phyloP scores from a whole-genome alignment of 1,284 basidiomycete species.

The Moesziomyces sp. region DNA sequence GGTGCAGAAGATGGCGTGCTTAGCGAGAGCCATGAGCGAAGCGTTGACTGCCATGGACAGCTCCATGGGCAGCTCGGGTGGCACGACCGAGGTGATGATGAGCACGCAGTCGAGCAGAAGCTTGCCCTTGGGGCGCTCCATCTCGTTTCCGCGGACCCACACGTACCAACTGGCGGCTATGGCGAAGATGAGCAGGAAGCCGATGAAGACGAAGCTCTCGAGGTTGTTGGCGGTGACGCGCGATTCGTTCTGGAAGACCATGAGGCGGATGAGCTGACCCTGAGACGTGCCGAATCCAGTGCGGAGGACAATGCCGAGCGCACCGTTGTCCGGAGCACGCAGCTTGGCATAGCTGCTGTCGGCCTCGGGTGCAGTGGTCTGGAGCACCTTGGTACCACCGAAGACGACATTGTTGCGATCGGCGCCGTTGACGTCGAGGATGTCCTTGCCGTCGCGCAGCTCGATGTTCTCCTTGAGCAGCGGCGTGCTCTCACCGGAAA shows the following conservation, averaged over 20 bases:
- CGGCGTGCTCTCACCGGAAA: conserved; percentile 66
- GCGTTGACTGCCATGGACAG: conserved; percentile 67
- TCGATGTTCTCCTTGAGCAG: conserved; percentile 66
- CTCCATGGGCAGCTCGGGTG: conserved; percentile 67
- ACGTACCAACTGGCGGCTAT: conserved; percentile 65
- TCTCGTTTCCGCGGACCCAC: conserved; percentile 62
- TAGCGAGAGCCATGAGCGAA: conserved; percentile 81
- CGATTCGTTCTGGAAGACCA: conserved; percentile 67
- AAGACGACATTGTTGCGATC: conserved; percentile 67
- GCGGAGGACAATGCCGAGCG: conserved; percentile 61
- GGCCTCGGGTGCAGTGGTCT: conserved; percentile 59
- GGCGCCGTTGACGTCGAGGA: conserved; percentile 61
- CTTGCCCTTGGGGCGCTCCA: conserved; percentile 66
- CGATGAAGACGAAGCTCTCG: conserved; percentile 67
- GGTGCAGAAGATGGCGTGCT: conserved; percentile 72
- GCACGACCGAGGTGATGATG: conserved; percentile 68
- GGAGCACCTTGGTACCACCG: conserved; percentile 67
- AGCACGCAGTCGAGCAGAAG: conserved; percentile 66
- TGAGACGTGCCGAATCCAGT: conserved; percentile 68
- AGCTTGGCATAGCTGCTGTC: conserved; percentile 47
- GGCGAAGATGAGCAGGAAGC: conserved; percentile 66
- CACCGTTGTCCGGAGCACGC: conserved; percentile 62
- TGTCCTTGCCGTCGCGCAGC: conserved; percentile 60
- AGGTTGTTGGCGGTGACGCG: conserved; percentile 66
- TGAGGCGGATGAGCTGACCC: conserved; percentile 66